Evolutionary conservation across 257 asterid genomes (phyloP), one percentile per base, ranked within the genome.

Genomic region (Mitragyna speciosa): DNA sequence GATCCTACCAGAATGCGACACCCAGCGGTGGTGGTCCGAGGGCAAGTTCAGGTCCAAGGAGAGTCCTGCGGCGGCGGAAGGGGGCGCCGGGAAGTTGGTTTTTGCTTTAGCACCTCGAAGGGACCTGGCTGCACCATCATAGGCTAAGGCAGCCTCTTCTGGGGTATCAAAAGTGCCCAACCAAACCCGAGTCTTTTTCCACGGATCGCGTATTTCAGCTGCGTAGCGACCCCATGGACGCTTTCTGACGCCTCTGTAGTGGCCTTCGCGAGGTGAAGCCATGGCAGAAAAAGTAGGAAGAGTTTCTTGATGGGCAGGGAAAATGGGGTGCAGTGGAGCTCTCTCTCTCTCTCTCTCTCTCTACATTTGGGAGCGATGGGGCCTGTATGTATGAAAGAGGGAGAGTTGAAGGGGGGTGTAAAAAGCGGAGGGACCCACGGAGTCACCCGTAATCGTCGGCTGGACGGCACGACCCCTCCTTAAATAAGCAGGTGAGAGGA

Each of bases 181-280:
- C 99, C 99, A 95, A 19, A 95, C 99, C 1, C 99, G 89, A 4
- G 99, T 93, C 75, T 95, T 95, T 91, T 93, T 95, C 99, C 96
- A 93, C 0, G 99, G 99, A 87, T 95, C 99, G 20, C 99, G 98
- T 54, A 95, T 95, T 75, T 95, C 99, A 15, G 99, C 99, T 4
- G 99, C 99, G 87, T 95, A 95, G 14, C 99, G 97, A 28, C 99
- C 99, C 99, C 99, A 95, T 0, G 98, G 99, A 20, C 98, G 96
- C 91, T 95, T 95, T 49, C 99, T 43, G 3, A 95, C 99, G 11
- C 98, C 99, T 76, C 99, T 83, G 89, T 90, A 93, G 93, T 92
- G 99, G 20, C 93, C 97, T 81, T 92, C 97, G 41, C 98, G 97
- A 63, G 92, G 68, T 6, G 99, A 89, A 39, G 97, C 90, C 97